phyloP scores from a whole-genome alignment of 768 basidiomycete species.

The Stropharia rugosoannulata region DNA sequence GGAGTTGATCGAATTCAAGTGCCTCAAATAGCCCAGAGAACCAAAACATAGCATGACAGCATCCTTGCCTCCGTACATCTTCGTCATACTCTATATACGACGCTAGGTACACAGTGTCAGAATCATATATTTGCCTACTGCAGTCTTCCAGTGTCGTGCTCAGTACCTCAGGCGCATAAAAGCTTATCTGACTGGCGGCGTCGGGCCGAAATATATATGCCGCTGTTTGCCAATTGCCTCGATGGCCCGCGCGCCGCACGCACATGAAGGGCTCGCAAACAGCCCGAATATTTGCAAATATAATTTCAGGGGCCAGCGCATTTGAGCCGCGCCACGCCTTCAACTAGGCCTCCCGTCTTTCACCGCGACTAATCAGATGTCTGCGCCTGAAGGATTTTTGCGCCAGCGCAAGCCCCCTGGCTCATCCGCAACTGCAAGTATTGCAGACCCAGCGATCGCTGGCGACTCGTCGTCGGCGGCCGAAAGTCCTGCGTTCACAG shows the following conservation, averaged over 20 bases:
- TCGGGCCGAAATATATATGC: constrained; percentile 19
- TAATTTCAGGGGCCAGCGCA: constrained; percentile 6
- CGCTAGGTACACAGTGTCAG: no score
- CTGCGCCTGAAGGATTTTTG: constrained; percentile 26
- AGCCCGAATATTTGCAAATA: constrained; percentile 3
- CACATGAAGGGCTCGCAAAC: not conserved
- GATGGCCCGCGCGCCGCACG: not conserved
- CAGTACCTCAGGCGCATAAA: not conserved
- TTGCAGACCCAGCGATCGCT: not conserved
- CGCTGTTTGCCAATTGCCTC: constrained; percentile 14
- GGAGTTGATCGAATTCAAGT: not conserved
- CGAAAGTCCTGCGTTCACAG: constrained; percentile 7
- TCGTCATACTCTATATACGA: no score
- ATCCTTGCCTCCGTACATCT: no score
- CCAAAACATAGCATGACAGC: not conserved
- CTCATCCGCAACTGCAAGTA: not conserved
- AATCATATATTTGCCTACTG: no score
- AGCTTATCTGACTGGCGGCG: not conserved
- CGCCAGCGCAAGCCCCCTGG: constrained; percentile 29
- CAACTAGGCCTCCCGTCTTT: not conserved
- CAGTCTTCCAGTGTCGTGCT: not conserved
- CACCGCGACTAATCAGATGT: constrained; percentile 16
- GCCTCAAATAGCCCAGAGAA: constrained; percentile 2
- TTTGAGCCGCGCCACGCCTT: not conserved
- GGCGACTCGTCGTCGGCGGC: constrained; percentile 12